Evolutionary conservation across 176 grass and related monocot species (phyloP).

Genomic region (Oryza longistaminata): DNA sequence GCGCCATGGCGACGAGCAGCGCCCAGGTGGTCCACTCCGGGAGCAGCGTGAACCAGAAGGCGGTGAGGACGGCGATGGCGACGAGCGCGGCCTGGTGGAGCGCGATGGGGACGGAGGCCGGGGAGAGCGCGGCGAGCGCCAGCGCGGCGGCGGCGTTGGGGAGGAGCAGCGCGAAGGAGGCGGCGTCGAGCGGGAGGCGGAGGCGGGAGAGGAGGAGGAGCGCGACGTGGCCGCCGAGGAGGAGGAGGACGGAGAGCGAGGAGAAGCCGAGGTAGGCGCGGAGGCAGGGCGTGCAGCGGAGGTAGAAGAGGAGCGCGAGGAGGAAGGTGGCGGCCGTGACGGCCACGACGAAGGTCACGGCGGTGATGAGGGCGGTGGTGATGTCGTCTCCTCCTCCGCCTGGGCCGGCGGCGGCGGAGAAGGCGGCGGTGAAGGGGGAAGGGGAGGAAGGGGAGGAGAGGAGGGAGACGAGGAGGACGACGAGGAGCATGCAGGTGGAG

Average conservation of each 20-base stretch:
- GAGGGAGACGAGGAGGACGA: slow-evolving; percentile 88
- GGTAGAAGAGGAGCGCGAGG: slow-evolving; percentile 90
- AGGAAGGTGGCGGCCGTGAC: slow-evolving; percentile 85
- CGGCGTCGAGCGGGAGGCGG: slow-evolving; percentile 64
- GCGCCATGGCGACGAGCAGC: slow-evolving; percentile 74
- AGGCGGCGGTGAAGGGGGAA: slow-evolving; percentile 34
- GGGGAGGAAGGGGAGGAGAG: slow-evolving; percentile 60
- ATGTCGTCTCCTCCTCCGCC: slow-evolving; percentile 45
- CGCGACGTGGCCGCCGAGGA: slow-evolving; percentile 72
- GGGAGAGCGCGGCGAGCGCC: slow-evolving; percentile 54
- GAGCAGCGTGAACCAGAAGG: slow-evolving; percentile 91
- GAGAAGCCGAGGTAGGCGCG: slow-evolving; percentile 80
- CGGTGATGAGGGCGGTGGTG: slow-evolving; percentile 59
- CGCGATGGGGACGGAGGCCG: slow-evolving; percentile 74
- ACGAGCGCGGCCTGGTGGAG: slow-evolving; percentile 82
- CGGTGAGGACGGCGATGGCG: slow-evolving; percentile 71
- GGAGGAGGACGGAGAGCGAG: slow-evolving; percentile 60
- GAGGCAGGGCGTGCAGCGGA: slow-evolving; percentile 78
- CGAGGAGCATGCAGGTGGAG: slow-evolving; percentile 90
- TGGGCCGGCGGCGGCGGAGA: not conserved
- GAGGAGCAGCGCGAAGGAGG: slow-evolving; percentile 73
- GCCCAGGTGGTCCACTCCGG: slow-evolving; percentile 95
- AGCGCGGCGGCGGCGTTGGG: slow-evolving; percentile 69
- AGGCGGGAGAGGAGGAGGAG: slow-evolving; percentile 66
- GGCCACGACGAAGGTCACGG: slow-evolving; percentile 56